Percentiles rank a stretch among this genome's conserved stretches.
phyloP scores from a whole-genome alignment of 805 yeast genomes.

The Diddensiella caesifluorescens region DNA sequence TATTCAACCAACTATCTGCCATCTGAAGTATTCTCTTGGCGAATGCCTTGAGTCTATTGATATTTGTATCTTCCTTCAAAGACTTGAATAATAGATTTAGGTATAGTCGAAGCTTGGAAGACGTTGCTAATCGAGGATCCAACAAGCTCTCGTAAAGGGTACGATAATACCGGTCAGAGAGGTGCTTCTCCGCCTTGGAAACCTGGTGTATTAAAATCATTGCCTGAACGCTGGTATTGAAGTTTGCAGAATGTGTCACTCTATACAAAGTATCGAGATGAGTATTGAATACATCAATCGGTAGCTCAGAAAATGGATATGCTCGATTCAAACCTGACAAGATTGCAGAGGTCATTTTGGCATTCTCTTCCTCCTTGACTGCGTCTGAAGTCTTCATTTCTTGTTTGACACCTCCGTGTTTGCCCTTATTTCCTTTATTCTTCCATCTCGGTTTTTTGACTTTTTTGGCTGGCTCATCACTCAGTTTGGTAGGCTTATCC shows the following conservation, averaged over 20 bases:
- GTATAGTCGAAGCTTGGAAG: slow-evolving; percentile 91
- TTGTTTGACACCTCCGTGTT: slow-evolving; percentile 57
- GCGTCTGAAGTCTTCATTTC: slow-evolving; percentile 27
- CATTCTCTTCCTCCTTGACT: slow-evolving; percentile 61
- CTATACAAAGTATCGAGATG: slow-evolving; percentile 82
- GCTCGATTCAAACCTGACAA: slow-evolving; percentile 95
- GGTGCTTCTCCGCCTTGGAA: slow-evolving; percentile 45
- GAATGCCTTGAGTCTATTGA: slow-evolving; percentile 74
- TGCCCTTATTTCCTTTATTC: slow-evolving; percentile 72
- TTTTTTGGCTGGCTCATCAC: slow-evolving; percentile 35
- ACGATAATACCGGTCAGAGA: slow-evolving; percentile 60
- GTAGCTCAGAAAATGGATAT: slow-evolving; percentile 80
- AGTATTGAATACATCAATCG: slow-evolving; percentile 55
- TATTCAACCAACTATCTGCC: slow-evolving; percentile 77
- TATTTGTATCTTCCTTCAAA: slow-evolving; percentile 60
- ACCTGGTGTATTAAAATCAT: slow-evolving; percentile 80
- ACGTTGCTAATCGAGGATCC: slow-evolving; percentile 75
- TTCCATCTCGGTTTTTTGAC: slow-evolving; percentile 61
- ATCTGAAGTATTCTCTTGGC: slow-evolving; percentile 85
- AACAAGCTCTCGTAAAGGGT: slow-evolving; percentile 85
- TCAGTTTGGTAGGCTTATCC: slow-evolving; percentile 35
- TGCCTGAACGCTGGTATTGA: slow-evolving; percentile 92
- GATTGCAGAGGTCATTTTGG: slow-evolving; percentile 82
- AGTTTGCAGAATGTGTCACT: slow-evolving; percentile 90
- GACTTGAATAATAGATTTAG: slow-evolving; percentile 81